Conservation (phyloP, 192 early-diverging fungal genomes). For the Entophlyctis luteolus region DNA sequence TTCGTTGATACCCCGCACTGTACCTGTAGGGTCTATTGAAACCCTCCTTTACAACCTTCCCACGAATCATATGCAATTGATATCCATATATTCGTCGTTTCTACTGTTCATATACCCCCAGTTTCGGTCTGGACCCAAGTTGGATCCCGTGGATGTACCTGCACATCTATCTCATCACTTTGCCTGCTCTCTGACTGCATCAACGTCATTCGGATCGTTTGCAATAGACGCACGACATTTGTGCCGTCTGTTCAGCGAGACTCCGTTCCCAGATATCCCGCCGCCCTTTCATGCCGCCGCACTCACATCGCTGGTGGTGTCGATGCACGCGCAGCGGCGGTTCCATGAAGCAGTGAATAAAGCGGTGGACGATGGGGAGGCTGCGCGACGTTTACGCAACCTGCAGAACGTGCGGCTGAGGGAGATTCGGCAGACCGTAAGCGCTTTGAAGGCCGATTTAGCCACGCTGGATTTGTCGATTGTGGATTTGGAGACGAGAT, state of each 20-base stretch:
- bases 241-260: constrained; percentile 5
- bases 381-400: background rate
- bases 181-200: constrained; percentile 16
- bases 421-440: background rate
- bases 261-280: constrained; percentile 1
- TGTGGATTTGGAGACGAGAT: background rate
- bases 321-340: background rate
- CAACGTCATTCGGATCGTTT: background rate
- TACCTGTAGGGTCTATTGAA: background rate
- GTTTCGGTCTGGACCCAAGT: background rate
- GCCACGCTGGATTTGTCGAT: background rate
- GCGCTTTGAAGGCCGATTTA: background rate
- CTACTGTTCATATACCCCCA: background rate
- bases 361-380: background rate
- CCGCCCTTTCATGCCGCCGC: constrained; percentile 19
- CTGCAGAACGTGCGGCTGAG: background rate
- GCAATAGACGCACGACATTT: constrained; percentile 10
- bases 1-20: background rate
- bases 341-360: background rate
- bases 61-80: background rate
- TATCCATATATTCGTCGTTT: background rate
- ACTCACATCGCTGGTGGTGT: background rate
- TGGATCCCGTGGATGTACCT: background rate
- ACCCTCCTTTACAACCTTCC: background rate
- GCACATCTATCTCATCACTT: constrained; percentile 16